A percentile compares a stretch with the other conserved stretches of the same genome.
Conservation (phyloP, 2,329 filamentous ascomycete genomes). For the Aspergillus neoniger region DNA sequence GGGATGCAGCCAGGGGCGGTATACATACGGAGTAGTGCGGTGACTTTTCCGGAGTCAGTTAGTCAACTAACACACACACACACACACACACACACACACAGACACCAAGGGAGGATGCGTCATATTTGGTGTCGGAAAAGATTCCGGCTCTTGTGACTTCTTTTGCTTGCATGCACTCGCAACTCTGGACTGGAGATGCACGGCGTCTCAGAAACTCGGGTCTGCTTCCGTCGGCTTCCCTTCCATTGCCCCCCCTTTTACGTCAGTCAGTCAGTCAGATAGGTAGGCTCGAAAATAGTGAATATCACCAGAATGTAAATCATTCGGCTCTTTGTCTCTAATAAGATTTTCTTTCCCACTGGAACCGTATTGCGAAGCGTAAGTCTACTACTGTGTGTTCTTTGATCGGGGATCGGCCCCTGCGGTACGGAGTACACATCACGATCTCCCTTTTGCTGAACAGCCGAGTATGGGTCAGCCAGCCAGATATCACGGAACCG, state of each 20-base stretch:
- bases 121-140: constrained; percentile 5
- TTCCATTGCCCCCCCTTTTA: background rate
- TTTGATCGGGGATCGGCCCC: background rate
- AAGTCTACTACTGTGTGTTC: background rate
- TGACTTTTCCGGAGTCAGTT: too few relatives aligned
- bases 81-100: background rate
- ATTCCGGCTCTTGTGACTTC: background rate
- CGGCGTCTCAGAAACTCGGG: background rate
- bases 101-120: constrained; percentile 2
- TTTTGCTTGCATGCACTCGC: background rate
- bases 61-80: background rate
- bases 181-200: background rate
- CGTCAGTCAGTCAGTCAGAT: background rate
- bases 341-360: background rate
- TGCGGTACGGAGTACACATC: background rate
- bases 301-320: background rate
- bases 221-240: constrained; percentile 6
- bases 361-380: background rate
- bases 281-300: background rate
- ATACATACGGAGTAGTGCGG: too few relatives aligned
- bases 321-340: too few relatives aligned
- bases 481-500: background rate
- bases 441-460: background rate
- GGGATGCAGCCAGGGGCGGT: too few relatives aligned
- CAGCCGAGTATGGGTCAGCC: background rate